These are phyloP conservation scores for Mortierella sp. DNA, from an alignment of 371 early-diverging fungal genomes.

Conservation along the genomic window DNA sequence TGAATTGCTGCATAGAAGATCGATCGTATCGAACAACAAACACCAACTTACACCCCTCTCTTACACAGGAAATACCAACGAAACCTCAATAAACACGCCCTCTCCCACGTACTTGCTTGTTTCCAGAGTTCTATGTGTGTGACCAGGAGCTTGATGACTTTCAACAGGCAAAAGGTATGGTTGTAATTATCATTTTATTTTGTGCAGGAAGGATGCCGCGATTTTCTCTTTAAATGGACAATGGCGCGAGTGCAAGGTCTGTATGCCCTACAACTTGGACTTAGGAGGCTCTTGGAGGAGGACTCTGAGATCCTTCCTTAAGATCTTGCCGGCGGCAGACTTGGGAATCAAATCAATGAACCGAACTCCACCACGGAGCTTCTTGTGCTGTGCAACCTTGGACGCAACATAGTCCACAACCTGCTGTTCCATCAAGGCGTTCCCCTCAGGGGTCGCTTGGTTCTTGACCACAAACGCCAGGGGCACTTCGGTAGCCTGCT, in stretches of 20 bases:
- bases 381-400: conserved; percentile 77
- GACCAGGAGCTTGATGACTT: neutral
- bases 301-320: conserved; percentile 65
- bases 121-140: neutral
- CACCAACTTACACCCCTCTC: neutral
- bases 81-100: neutral
- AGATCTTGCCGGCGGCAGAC: conserved; percentile 84
- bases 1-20: neutral
- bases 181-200: neutral
- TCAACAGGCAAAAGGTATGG: neutral
- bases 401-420: conserved; percentile 68
- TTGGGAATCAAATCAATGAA: conserved; percentile 83
- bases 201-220: neutral
- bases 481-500: conserved; percentile 81
- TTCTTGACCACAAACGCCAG: conserved; percentile 75
- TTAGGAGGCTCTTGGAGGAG: conserved; percentile 38
- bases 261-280: conserved; percentile 55
- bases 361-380: conserved; percentile 80
- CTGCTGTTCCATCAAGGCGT: conserved; percentile 51
- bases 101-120: neutral
- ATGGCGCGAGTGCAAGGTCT: no score
- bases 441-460: conserved; percentile 1
- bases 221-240: no score
- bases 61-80: conserved; percentile 7
- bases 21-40: neutral